A percentile compares a stretch with the other conserved stretches of the same genome.
These are phyloP conservation scores for Coffea humblotiana DNA, from an alignment of 305 asterid genomes.

Conservation along the genomic window DNA sequence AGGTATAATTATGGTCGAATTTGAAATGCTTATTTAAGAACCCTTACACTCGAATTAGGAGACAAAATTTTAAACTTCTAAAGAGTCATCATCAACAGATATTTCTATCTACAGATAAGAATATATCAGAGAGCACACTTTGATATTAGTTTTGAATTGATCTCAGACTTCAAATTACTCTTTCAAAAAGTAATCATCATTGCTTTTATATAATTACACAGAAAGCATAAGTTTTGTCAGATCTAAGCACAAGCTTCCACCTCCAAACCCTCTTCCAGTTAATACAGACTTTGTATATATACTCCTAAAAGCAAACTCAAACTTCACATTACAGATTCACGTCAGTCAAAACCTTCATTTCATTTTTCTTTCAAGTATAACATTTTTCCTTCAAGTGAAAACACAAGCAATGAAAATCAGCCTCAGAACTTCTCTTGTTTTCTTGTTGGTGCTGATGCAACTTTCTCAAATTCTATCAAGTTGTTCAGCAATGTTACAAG, in stretches of 20 bases:
- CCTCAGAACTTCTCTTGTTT: constrained; percentile 28
- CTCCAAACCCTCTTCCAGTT: constrained; percentile 8
- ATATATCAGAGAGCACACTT: neutral
- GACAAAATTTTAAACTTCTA: too few relatives aligned
- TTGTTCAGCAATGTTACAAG: constrained; percentile 14
- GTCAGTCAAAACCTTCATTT: constrained; percentile 11
- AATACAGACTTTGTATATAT: neutral
- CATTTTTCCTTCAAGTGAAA: neutral
- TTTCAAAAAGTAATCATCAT: constrained; percentile 6
- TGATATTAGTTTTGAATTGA: constrained; percentile 21
- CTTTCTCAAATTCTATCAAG: constrained; percentile 25
- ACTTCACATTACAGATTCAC: neutral
- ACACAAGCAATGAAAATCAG: constrained; percentile 28
- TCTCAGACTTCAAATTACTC: constrained; percentile 26
- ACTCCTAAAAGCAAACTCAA: constrained; percentile 19
- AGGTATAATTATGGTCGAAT: too few relatives aligned
- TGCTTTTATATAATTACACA: constrained; percentile 9
- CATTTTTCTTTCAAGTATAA: neutral
- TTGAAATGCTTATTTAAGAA: too few relatives aligned
- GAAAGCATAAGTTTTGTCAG: constrained; percentile 48
- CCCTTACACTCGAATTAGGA: too few relatives aligned
- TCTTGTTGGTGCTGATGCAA: constrained; percentile 20
- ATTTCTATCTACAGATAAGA: neutral
- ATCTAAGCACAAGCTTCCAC: constrained; percentile 29
- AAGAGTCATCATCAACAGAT: neutral